Base-by-base conservation (phyloP, 2,329 filamentous ascomycete genomes). In the Diaporthe citriasiana region DNA sequence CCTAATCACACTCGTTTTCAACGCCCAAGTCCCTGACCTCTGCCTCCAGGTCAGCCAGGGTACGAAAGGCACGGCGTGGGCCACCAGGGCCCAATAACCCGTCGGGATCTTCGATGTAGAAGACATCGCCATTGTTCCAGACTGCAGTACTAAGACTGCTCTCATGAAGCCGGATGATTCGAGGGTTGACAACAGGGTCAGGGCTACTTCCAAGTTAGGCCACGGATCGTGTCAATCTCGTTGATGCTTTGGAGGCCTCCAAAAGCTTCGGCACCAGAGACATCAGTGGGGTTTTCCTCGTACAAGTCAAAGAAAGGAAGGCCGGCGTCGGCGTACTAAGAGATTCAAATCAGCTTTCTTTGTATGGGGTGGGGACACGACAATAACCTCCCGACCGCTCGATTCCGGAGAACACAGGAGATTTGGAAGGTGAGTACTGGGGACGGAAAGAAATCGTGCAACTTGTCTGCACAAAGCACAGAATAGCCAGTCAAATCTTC, bases 281-380 rank as follows among this genome's bases (percentile, higher is more conserved):
- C 70, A 22, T 42, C 50, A 30, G 71, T 77, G 3, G 77, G 70
- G 8, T 30, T 35, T 47, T 77, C 69, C 60, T 82, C 79, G n/a
- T 70, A 75, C 35, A 82, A 63, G 10, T 79, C 70, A 77, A 81
- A 86, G 79, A 86, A 87, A 1, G 84, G 82, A 1, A 82, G 73
- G 1, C 81, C 82, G 10, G 78, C 40, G 0, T 73, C 19, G 22
- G 79, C 78, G 73, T 87, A 87, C 59, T 63, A 17, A 2, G n/a
- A 33, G 19, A 0, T 13, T 33, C 17, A 7, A 63, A 40, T 63
- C 25, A 63, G 13, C 15, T 4, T 45, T n/a, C 7, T 4, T 8
- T 15, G 27, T 17, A n/a, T 27, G 35, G 2, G 15, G 19, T 17
- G 42, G 42, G 42, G 17, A 1, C 8, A 45, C 17, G 42, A 45